Evolutionary conservation across 768 basidiomycete genomes (phyloP), one percentile per base, ranked within the genome.

Genomic region (Stropharia rugosoannulata): DNA sequence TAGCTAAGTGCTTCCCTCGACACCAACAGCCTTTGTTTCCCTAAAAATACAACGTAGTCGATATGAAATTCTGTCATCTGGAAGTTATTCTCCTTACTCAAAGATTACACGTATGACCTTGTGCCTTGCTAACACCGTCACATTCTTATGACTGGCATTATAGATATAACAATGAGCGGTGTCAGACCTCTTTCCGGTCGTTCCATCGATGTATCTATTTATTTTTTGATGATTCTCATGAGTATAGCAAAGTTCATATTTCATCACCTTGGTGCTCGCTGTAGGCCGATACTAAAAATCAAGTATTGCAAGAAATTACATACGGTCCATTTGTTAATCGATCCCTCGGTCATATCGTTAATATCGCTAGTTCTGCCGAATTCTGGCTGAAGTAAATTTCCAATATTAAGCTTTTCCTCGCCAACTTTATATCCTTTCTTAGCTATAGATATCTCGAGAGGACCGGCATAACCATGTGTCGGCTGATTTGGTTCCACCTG

Each of bases 161-260:
- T 83, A 83, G 45, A 83, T 69, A 52, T 75, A 82, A 58, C 72
- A 59, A 55, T 83, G 78, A 1, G 86, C 74, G 0, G 77, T 62
- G 62, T 87, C 84, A 0, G 84, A 85, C 18, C 86, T 79, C 44
- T 60, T 72, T 22, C 86, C 85, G 1, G 77, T 82, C 12, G 67
- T 63, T 1, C 62, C 66, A 55, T 82, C 73, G 16, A 87, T 71
- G 62, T 82, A 88, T 61, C 86, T 58, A 29, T 53, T 15, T 18
- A 46, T 38, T 7, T 12, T 15, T 37, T 4, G 11, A 39, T 22
- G 6, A 19, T 36, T 32, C 29, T 6, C 29, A 32, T 6, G 15
- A 13, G 12, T 25, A 15, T 16, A 27, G 13, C 36, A 16, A n/a
- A 9, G 15, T 22, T 16, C 22, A 12, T 18, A 50, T 32, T 32